phyloP scores from a whole-genome alignment of 306 rosid species.

The Cercis canadensis region DNA sequence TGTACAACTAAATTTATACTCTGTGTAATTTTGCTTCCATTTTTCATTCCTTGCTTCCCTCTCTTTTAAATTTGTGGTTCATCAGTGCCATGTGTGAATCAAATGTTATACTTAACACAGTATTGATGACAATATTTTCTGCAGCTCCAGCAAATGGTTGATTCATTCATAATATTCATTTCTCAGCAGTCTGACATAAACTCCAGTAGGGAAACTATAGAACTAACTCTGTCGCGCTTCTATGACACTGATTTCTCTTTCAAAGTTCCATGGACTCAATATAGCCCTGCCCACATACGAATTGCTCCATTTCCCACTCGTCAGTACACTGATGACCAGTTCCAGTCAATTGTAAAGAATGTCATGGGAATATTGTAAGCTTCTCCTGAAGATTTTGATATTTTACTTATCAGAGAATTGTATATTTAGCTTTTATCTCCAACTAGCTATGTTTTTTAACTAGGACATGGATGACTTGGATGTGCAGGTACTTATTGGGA shows the following conservation, averaged over 20 bases:
- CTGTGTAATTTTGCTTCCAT: too few relatives aligned
- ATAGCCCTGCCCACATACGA: slow-evolving; percentile 74
- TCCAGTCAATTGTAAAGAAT: slow-evolving; percentile 84
- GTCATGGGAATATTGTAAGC: slow-evolving; percentile 95
- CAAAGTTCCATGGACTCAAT: slow-evolving; percentile 61
- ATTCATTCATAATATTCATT: slow-evolving; percentile 80
- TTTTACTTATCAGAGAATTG: slow-evolving; percentile 8
- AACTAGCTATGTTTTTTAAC: slow-evolving; percentile 34
- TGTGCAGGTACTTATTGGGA: slow-evolving; percentile 89
- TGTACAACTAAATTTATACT: too few relatives aligned
- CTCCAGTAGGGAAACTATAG: slow-evolving; percentile 39
- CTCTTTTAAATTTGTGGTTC: slow-evolving; percentile 22
- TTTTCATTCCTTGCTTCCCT: too few relatives aligned
- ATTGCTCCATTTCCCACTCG: slow-evolving; percentile 94
- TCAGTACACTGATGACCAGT: slow-evolving; percentile 93
- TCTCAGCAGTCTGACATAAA: slow-evolving; percentile 68
- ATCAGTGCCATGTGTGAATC: slow-evolving; percentile 5
- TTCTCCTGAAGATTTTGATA: slow-evolving; percentile 29
- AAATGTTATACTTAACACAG: slow-evolving; percentile 22
- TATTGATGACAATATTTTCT: slow-evolving; percentile 43
- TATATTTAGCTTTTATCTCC: slow-evolving; percentile 31
- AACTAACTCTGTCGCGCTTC: slow-evolving; percentile 46
- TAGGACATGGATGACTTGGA: slow-evolving; percentile 45
- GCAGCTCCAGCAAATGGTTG: slow-evolving; percentile 94
- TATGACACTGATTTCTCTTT: slow-evolving; percentile 42